Conservation (phyloP, 306 rosid species). For the Prunus armeniaca region DNA sequence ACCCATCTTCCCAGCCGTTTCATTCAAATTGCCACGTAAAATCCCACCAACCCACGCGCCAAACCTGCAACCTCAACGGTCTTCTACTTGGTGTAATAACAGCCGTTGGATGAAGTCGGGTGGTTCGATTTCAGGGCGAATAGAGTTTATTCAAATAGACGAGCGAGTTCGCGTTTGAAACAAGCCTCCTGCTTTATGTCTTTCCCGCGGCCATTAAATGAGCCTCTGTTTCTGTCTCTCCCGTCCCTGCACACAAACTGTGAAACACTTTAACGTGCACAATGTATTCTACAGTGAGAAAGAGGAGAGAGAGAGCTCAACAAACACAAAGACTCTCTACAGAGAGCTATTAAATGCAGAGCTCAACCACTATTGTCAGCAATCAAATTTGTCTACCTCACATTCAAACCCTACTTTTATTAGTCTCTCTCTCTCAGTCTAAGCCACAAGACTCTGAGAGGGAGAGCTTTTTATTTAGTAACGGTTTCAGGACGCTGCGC, state of each 20-base stretch:
- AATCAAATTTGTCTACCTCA: constrained; percentile 8
- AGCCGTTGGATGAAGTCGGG: neutral
- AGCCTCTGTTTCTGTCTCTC: neutral
- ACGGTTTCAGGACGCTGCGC: too few species aligned
- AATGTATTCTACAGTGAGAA: neutral
- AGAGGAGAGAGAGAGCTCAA: constrained; percentile 16
- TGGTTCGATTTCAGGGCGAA: neutral
- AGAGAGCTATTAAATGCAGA: constrained; percentile 50
- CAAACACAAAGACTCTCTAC: constrained; percentile 17
- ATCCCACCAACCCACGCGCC: neutral
- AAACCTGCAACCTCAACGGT: neutral
- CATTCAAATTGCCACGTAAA: neutral
- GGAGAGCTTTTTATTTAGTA: too few species aligned
- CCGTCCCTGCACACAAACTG: constrained; percentile 15
- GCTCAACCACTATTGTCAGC: constrained; percentile 60
- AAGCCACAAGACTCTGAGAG: neutral
- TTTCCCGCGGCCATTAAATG: constrained; percentile 23
- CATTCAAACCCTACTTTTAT: constrained; percentile 11
- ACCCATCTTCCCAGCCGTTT: constrained; percentile 2
- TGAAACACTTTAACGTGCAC: constrained; percentile 31
- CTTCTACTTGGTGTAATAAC: neutral
- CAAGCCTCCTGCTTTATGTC: neutral
- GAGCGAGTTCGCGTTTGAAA: neutral
- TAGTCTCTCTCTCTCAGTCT: neutral
- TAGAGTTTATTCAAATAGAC: neutral